Evolutionary conservation across 768 basidiomycete species (phyloP).

Genomic region (Russula griseocarnosa): DNA sequence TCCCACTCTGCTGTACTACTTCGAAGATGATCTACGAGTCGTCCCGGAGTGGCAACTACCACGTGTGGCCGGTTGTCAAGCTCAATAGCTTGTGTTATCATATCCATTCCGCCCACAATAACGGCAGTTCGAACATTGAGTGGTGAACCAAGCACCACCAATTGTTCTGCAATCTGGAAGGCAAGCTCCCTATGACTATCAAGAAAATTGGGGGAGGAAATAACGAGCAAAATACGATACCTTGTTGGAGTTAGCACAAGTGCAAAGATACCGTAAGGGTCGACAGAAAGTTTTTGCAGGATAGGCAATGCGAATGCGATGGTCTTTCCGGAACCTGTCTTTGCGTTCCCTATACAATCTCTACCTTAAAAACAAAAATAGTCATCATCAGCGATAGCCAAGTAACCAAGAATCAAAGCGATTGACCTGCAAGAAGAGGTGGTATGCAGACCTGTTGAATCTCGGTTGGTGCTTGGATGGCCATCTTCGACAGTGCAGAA

Average conservation of each 20-base stretch:
- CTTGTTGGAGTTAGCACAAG: slow-evolving; percentile 92
- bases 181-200: slow-evolving; percentile 74
- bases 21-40: slow-evolving; percentile 84
- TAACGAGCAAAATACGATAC: slow-evolving; percentile 40
- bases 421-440: slow-evolving; percentile 70
- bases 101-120: slow-evolving; percentile 97
- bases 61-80: slow-evolving; percentile 84
- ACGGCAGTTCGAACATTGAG: slow-evolving; percentile 82
- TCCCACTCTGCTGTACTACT: slow-evolving; percentile 80
- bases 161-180: slow-evolving; percentile 96
- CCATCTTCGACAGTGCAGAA: slow-evolving; percentile 69
- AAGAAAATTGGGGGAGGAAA: neutral
- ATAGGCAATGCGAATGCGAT: slow-evolving; percentile 96
- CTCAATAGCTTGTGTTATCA: slow-evolving; percentile 90
- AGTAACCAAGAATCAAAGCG: neutral
- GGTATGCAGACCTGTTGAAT: slow-evolving; percentile 91
- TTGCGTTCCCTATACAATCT: slow-evolving; percentile 96
- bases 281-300: slow-evolving; percentile 76
- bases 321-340: slow-evolving; percentile 97
- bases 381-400: slow-evolving; percentile 25
- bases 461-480: slow-evolving; percentile 78
- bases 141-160: slow-evolving; percentile 80
- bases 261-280: slow-evolving; percentile 94
- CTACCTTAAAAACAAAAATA: slow-evolving; percentile 50
- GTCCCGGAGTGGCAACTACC: slow-evolving; percentile 92